Base-by-base conservation (phyloP, 768 basidiomycete species). In the Pleurotus tuoliensis region DNA sequence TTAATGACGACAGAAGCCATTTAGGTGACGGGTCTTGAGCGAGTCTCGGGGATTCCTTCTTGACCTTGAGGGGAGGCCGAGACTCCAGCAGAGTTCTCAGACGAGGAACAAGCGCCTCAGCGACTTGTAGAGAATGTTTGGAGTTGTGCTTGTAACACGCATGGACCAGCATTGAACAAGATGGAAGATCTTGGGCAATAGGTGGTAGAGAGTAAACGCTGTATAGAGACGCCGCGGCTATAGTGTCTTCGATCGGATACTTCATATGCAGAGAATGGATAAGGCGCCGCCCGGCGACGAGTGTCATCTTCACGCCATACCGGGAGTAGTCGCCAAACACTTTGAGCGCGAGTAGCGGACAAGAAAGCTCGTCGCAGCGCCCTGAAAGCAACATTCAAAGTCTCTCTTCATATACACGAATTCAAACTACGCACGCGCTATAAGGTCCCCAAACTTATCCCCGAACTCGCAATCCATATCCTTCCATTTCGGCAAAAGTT, bases 281-380 rank as follows among this genome's bases (percentile, higher is more conserved):
- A 45, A 89, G 78, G 41, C 74, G 76, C 3, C 79, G 84, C 0
- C 78, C 87, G 1, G 78, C 82, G 0, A 71, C 60, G 8, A 81
- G 69, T 2, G 81, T 78, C 12, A 88, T 73, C 18, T 71, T 66
- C 15, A 88, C 60, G 49, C 80, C 78, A 66, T 88, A 86, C 64
- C 82, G 84, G 12, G 83, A 72, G 56, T 78, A 85, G 63, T 88
- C 71, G 18, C 81, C 79, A 63, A 86, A 85, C 18, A 87, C 79
- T 34, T 78, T 70, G 11, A 90, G 70, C 3, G 86, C 84, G 39
- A 88, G 75, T 22, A 69, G 62, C 3, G 83, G 81, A 56, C 81
- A 82, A 12, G 69, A 64, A 1, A 88, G 76, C 62, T 86, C 77
- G 58, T 79, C 73, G 54, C 86, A 88, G 7, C 87, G 86, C 20